phyloP scores from a whole-genome alignment of 768 basidiomycete genomes.

The Dacryopinax spathularia region DNA sequence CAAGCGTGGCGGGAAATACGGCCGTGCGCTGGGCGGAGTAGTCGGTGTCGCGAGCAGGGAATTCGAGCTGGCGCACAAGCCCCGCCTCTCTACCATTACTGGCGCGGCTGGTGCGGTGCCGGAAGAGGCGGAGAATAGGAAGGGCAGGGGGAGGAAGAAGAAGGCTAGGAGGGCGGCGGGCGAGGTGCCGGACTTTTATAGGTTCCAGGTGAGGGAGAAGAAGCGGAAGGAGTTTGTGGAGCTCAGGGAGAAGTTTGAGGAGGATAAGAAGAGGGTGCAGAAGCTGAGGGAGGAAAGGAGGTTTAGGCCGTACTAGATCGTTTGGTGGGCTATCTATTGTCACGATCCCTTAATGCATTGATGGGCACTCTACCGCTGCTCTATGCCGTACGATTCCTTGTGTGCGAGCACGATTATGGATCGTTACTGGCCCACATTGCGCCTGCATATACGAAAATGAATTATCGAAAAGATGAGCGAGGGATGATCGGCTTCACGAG shows the following conservation, averaged over 20 bases:
- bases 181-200: constrained; percentile 50
- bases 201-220: constrained; percentile 81
- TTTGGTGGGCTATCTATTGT: too few species aligned
- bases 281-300: constrained; percentile 61
- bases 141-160: constrained; percentile 51
- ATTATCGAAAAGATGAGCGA: too few species aligned
- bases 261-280: constrained; percentile 74
- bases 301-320: constrained; percentile 84
- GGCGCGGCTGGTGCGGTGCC: constrained; percentile 17
- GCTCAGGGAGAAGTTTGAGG: constrained; percentile 67
- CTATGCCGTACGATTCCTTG: too few species aligned
- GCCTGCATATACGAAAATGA: too few species aligned
- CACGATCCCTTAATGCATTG: too few species aligned
- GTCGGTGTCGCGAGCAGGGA: constrained; percentile 48
- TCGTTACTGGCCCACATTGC: too few species aligned
- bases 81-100: not conserved
- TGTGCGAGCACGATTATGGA: too few species aligned
- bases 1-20: constrained; percentile 81
- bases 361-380: too few species aligned
- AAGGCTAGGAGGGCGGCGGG: constrained; percentile 17
- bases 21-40: constrained; percentile 74
- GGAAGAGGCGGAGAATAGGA: constrained; percentile 34
- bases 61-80: constrained; percentile 26
- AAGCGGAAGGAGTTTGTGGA: constrained; percentile 56
- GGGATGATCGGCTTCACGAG: too few species aligned